A percentile compares a stretch with the other conserved stretches of the same genome.
Evolutionary conservation across 345 rosid species (phyloP).

Genomic region (Abelmoschus esculentus): DNA sequence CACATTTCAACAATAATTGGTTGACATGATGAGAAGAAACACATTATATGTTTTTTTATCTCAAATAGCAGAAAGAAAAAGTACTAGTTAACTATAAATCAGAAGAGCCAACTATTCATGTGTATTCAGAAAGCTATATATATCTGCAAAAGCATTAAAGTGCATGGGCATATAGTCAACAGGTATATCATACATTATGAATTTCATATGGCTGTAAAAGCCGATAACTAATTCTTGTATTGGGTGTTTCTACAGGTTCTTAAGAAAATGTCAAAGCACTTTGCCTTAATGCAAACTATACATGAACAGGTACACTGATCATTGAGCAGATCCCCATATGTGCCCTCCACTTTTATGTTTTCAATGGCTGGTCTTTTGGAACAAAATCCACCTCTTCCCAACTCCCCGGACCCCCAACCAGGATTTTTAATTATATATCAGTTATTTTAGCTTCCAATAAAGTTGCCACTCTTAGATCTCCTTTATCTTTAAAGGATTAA

Average conservation of each 20-base stretch:
- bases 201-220: background rate
- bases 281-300: constrained; percentile 59
- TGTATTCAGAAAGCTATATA: background rate
- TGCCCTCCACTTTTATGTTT: background rate
- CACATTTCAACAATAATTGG: background rate
- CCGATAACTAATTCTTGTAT: constrained; percentile 11
- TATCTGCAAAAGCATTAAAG: background rate
- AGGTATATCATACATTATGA: background rate
- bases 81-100: background rate
- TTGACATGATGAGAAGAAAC: background rate
- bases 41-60: background rate
- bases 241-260: constrained; percentile 39
- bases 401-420: no score
- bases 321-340: background rate
- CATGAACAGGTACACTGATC: constrained; percentile 48
- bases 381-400: background rate
- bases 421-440: background rate
- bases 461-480: background rate
- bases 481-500: background rate
- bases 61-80: background rate
- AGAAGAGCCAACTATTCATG: background rate
- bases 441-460: background rate
- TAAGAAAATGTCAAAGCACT: constrained; percentile 72
- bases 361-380: background rate
- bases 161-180: background rate